Conservation (phyloP, 2,329 filamentous ascomycete species). For the Gremmenia infestans region DNA sequence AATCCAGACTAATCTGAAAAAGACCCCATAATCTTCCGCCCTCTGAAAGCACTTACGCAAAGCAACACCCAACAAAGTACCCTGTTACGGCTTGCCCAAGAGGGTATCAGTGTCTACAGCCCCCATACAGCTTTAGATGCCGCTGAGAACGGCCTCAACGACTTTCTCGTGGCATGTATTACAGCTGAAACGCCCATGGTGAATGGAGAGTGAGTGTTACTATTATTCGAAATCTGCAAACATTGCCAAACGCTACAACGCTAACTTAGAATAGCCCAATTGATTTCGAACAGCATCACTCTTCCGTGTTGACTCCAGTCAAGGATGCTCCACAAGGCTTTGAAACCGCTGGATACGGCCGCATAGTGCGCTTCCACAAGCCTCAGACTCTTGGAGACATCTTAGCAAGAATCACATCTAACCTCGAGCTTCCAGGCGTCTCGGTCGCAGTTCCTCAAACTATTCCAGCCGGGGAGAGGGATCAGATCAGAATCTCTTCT, state of each 20-base stretch:
- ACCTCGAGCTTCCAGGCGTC: conserved; percentile 16
- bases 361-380: conserved; percentile 26
- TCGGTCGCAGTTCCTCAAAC: conserved; percentile 30
- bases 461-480: conserved; percentile 12
- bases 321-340: conserved; percentile 21
- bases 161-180: conserved; percentile 84
- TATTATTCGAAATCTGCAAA: too few relatives aligned
- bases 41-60: conserved; percentile 82
- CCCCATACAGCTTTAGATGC: conserved; percentile 95
- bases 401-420: conserved; percentile 20
- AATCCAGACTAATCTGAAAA: neutral
- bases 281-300: conserved; percentile 2
- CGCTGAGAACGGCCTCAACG: conserved; percentile 76
- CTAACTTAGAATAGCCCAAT: neutral
- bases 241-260: too few relatives aligned
- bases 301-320: conserved; percentile 26
- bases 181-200: too few relatives aligned
- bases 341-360: conserved; percentile 30
- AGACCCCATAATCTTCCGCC: conserved; percentile 97
- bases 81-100: conserved; percentile 73
- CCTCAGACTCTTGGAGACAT: conserved; percentile 24
- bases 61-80: conserved; percentile 82
- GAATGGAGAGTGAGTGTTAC: too few relatives aligned
- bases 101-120: conserved; percentile 91
- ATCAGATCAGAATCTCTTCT: conserved; percentile 47